Percentiles rank a stretch among this genome's conserved stretches.
Evolutionary conservation across 768 basidiomycete species (phyloP).

Genomic region (Strobilomyces echinocephalus): DNA sequence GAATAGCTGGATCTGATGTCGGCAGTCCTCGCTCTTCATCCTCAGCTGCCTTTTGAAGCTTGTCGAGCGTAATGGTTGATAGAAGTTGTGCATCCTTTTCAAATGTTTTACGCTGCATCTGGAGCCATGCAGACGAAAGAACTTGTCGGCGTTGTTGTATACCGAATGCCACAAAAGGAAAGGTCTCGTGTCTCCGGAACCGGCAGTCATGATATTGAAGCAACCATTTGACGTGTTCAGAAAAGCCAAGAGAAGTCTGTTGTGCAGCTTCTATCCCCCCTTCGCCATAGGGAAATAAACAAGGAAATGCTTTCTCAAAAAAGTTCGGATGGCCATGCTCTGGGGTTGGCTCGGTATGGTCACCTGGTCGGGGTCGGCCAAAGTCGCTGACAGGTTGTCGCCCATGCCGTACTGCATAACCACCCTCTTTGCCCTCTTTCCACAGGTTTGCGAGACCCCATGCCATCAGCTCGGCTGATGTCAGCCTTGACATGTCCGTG

Average conservation of each 20-base stretch:
- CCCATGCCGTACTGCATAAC: neutral
- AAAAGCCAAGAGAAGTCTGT: neutral
- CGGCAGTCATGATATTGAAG: neutral
- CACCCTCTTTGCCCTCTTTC: neutral
- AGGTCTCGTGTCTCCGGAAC: neutral
- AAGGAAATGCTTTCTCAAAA: neutral
- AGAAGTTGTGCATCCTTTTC: neutral
- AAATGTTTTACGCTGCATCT: neutral
- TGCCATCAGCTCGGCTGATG: neutral
- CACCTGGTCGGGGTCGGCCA: neutral
- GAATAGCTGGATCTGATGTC: neutral
- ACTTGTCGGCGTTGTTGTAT: neutral
- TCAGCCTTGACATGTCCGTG: no score
- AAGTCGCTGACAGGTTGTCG: neutral
- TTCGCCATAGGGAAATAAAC: neutral
- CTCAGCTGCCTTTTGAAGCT: neutral
- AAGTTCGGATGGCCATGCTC: neutral
- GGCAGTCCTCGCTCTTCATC: neutral
- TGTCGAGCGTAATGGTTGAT: neutral
- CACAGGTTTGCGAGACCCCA: neutral
- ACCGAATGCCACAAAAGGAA: neutral
- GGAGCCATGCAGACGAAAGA: neutral
- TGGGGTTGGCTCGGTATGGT: neutral
- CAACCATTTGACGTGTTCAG: neutral
- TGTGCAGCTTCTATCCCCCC: neutral